Conservation (phyloP, 2,329 filamentous ascomycete genomes). For the Aspergillus clavatus region DNA sequence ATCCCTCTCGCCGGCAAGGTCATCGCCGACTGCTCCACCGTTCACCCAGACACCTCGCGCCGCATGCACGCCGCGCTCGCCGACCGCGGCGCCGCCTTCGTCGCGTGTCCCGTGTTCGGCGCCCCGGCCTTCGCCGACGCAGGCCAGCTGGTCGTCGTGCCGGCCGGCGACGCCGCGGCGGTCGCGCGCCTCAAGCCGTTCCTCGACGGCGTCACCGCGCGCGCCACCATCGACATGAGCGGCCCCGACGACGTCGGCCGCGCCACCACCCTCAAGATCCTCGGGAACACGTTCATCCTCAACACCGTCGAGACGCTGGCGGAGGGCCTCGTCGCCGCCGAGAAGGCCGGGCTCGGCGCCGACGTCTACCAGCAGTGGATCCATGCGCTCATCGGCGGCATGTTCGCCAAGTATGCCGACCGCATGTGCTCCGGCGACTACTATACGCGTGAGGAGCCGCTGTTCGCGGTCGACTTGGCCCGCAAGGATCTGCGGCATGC, state of each 20-base stretch:
- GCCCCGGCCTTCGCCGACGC: conserved; percentile 48
- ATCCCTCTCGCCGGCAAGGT: conserved; percentile 63
- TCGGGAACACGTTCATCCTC: conserved; percentile 82
- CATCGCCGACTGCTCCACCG: conserved; percentile 81
- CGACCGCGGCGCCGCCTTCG: conserved; percentile 63
- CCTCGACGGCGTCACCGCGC: conserved; percentile 66
- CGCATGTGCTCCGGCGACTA: conserved; percentile 75
- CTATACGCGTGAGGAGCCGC: conserved; percentile 66
- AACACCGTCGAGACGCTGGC: conserved; percentile 76
- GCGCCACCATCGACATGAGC: conserved; percentile 64
- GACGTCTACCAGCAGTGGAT: conserved; percentile 68
- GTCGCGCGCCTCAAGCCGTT: conserved; percentile 65
- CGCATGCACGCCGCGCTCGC: conserved; percentile 55
- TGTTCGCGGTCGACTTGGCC: conserved; percentile 78
- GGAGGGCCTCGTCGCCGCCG: conserved; percentile 72
- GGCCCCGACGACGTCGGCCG: conserved; percentile 65
- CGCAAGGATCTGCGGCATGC: conserved; percentile 79
- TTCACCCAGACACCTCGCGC: conserved; percentile 77
- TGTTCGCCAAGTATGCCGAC: conserved; percentile 68
- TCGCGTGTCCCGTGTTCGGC: conserved; percentile 59
- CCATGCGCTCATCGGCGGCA: conserved; percentile 67
- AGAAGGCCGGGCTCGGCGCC: conserved; percentile 71
- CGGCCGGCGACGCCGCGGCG: conserved; percentile 59
- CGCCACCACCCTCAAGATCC: conserved; percentile 69
- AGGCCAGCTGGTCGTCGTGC: conserved; percentile 67